Evolutionary conservation across 139 green algal species (phyloP).

Genomic region (Chlamydomonas schloesseri): DNA sequence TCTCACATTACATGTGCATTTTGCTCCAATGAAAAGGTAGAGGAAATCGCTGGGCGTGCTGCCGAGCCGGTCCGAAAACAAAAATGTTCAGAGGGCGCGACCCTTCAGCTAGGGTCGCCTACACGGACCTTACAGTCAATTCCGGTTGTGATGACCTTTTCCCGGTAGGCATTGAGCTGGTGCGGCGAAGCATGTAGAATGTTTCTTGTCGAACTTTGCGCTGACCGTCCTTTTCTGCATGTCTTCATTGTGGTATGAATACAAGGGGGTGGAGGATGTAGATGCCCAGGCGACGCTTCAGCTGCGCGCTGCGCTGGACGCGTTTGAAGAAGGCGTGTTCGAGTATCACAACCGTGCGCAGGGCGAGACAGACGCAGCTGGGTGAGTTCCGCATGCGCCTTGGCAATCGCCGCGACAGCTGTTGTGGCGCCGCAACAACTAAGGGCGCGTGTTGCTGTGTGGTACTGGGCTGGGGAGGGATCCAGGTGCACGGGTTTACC

Average conservation of each 20-base stretch:
- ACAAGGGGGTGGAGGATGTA: conserved; percentile 32
- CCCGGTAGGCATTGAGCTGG: background rate
- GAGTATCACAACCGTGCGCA: conserved; percentile 8
- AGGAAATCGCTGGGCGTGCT: too few relatives aligned
- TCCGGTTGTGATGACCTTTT: conserved; percentile 36
- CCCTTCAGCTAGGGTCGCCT: background rate
- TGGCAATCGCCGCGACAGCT: too few relatives aligned
- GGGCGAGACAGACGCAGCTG: background rate
- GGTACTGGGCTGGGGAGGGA: background rate
- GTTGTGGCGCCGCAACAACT: too few relatives aligned
- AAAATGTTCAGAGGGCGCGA: too few relatives aligned
- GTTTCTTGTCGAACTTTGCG: background rate
- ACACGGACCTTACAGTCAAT: conserved; percentile 25
- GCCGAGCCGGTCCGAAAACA: too few relatives aligned
- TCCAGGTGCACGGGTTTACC: too few relatives aligned
- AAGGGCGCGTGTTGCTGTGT: too few relatives aligned
- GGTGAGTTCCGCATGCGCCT: background rate
- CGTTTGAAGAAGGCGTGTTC: conserved; percentile 28
- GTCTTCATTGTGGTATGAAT: too few relatives aligned
- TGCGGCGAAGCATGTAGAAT: background rate
- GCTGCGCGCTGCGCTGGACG: conserved; percentile 32
- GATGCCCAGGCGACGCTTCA: conserved; percentile 18
- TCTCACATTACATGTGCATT: background rate
- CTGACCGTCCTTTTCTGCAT: background rate
- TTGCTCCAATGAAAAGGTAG: background rate